Base-by-base conservation (phyloP, 768 basidiomycete species). In the Epithele typhae region DNA sequence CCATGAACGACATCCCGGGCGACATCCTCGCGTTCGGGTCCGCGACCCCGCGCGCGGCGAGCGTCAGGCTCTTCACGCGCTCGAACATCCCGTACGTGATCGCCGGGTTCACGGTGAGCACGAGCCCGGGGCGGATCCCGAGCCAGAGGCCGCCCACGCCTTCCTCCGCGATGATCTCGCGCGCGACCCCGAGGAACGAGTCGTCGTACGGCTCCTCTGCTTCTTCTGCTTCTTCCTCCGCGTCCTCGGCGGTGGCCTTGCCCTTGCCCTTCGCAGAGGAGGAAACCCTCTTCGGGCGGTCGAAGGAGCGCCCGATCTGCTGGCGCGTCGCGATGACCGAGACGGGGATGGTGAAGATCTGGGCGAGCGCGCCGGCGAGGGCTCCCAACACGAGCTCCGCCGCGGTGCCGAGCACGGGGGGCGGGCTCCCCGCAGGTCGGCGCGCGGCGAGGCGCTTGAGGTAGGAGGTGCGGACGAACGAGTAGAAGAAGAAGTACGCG, bases 401-500 rank as follows among this genome's bases (percentile, higher is more conserved):
- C 3, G 74, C 79, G 8, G 85, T 91, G 5, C 82, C 88, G 5
- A 92, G 68, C 3, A 78, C 66, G 15, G 78, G 79, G 0, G 78
- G 52, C 55, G 81, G 82, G 23, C 80, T 72, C 4, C 86, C 82
- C 2, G 77, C 58, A 0, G 84, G 78, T 2, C 81, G 72, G 45
- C 73, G 78, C 17, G 74, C 68, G 10, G 76, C 68, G 39, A 91
- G 67, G 15, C 89, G 79, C 59, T 80, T 84, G 57, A 87, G 79
- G 67, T 93, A 93, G 4, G 87, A 76, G 18, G 76, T 81, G 54
- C 96, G 81, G 21, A 98, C 87, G 65, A 92, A 75, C 18, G 93
- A 88, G 65, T 98, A 97, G 72, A 96, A 98, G 77, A 95, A 98
- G 76, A 99, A 99, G 71, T 99, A 99, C 21, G 96, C 95, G 62